Evolutionary conservation across 805 yeast genomes (phyloP), one percentile per base, ranked within the genome.

Genomic region (Candida glaebosa): DNA sequence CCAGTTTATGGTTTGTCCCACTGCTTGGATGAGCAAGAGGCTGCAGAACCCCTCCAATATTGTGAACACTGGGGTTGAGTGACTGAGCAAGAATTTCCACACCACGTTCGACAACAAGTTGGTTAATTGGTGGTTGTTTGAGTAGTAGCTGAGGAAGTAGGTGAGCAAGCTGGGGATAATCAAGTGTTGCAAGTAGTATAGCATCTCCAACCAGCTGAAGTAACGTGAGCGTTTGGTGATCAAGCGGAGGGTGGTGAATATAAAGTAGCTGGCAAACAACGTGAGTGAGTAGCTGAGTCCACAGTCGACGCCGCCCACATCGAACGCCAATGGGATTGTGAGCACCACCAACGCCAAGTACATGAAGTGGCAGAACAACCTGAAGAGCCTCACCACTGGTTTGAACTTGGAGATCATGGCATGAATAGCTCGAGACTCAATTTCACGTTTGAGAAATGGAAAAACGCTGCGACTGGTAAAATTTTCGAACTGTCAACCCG

Each of bases 1-100:
- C 84, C 90, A 83, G 46, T 77, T 75, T 40, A 86, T 74, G 6
- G 87, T 80, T 40, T 89, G 89, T 6, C 98, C 96, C 32, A 87
- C 75, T 10, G 96, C 87, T 65, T 93, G 99, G 46, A 93, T 88
- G n/a, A 88, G 82, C 42, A 93, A 70, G 18, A 93, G 75, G 1
- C 96, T 81, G 62, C 96, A 95, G 52, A 93, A 82, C 1, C 99
- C 99, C 65, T 93, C 99, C 39, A 90, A 67, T 15, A 89, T 72
- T 0, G 96, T 87, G 62, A 93, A 91, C 35, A 87, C 69, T 1
- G 96, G 93, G 0, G 99, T 93, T 4, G 96, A 79, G 57, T 89
- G 86, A 39, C 80, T 71, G 28, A 93, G 68, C 22, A 84, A 63
- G 35, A 75, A 58, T 46, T 79, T 76, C 98, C 98, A 93, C 9